These are phyloP conservation scores for Suillus spraguei DNA, from an alignment of 768 basidiomycete genomes.

Conservation along the genomic window DNA sequence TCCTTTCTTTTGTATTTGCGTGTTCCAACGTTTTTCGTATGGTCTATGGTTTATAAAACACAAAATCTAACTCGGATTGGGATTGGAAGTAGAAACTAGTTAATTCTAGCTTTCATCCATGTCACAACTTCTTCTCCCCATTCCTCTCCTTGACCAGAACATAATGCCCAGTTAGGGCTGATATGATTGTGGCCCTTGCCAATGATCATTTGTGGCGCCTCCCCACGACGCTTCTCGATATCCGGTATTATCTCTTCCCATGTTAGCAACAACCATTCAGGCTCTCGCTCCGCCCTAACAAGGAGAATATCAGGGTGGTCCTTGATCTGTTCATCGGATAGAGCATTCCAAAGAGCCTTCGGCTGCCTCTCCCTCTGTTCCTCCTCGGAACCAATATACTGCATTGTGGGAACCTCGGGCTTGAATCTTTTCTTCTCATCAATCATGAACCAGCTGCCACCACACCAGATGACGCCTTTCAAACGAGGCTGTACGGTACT, in stretches of 20 bases:
- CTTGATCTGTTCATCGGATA: conserved; percentile 37
- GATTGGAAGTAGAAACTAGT: background rate
- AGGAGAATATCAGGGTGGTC: conserved; percentile 50
- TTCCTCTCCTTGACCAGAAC: conserved; percentile 59
- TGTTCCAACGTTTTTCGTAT: too few species aligned
- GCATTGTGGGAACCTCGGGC: conserved; percentile 25
- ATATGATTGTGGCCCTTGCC: conserved; percentile 65
- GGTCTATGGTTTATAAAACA: too few species aligned
- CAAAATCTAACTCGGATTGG: too few species aligned
- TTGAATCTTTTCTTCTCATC: conserved; percentile 29
- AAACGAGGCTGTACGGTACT: conserved; percentile 32
- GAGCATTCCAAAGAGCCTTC: conserved; percentile 39
- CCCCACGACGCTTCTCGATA: conserved; percentile 39
- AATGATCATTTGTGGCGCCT: conserved; percentile 37
- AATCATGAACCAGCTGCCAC: conserved; percentile 46
- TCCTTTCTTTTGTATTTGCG: too few species aligned
- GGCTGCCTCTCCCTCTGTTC: conserved; percentile 44
- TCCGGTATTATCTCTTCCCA: conserved; percentile 41
- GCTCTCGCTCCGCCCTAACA: conserved; percentile 57
- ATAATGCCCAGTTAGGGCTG: conserved; percentile 51
- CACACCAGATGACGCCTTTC: conserved; percentile 47
- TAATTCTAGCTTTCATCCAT: conserved; percentile 34
- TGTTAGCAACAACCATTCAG: conserved; percentile 41
- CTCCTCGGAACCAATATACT: conserved; percentile 42
- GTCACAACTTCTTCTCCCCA: conserved; percentile 54